phyloP scores from a whole-genome alignment of 371 early-diverging fungal genomes.

The Mortierella polycephala region DNA sequence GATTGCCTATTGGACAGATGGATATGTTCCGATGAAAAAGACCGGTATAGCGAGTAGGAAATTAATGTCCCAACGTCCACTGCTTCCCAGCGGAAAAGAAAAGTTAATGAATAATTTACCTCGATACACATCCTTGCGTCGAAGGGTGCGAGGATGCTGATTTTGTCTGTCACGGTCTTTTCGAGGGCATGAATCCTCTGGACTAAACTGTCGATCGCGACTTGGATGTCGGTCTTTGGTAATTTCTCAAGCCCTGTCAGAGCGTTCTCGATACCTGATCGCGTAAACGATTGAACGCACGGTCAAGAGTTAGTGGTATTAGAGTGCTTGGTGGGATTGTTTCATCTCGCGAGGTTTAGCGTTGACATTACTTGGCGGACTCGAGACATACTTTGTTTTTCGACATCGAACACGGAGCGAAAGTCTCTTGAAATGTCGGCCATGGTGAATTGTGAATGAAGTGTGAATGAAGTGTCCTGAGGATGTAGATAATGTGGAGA shows the following conservation, averaged over 20 bases:
- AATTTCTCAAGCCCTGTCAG: constrained; percentile 37
- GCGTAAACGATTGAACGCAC: background rate
- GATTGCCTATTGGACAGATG: constrained; percentile 57
- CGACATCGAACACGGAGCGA: constrained; percentile 31
- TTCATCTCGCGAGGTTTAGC: no score
- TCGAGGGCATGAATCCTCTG: constrained; percentile 65
- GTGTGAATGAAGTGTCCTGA: background rate
- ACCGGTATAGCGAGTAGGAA: no score
- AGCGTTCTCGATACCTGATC: constrained; percentile 56
- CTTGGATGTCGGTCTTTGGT: constrained; percentile 47
- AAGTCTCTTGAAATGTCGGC: constrained; percentile 37
- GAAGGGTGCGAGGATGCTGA: constrained; percentile 69
- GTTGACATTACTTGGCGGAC: no score
- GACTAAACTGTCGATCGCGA: constrained; percentile 56
- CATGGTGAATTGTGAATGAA: constrained; percentile 6
- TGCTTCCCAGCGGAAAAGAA: background rate
- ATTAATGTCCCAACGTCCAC: background rate
- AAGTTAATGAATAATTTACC: constrained; percentile 9
- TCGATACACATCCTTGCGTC: constrained; percentile 69
- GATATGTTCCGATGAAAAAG: background rate
- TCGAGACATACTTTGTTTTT: constrained; percentile 24
- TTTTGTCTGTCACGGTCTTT: constrained; percentile 67
- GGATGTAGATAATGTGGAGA: no score
- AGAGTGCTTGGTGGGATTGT: no score
- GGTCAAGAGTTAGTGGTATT: background rate